Evolutionary conservation across 768 basidiomycete genomes (phyloP).

Genomic region (Hirschioporus abietinus): DNA sequence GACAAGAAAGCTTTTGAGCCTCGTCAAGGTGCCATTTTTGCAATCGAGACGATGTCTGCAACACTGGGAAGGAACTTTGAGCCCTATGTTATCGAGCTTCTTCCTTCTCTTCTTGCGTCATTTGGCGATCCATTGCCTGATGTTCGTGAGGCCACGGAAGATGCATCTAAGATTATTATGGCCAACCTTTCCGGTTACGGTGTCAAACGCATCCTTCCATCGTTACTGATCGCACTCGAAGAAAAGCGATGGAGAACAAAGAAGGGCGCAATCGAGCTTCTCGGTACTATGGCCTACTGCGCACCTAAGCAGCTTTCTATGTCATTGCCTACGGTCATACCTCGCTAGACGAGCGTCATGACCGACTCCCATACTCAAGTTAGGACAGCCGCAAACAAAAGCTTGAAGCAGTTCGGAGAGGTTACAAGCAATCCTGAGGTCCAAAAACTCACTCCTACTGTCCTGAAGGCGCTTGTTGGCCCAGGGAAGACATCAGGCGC

Average conservation of each 20-base stretch:
- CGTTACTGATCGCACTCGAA: conserved; percentile 83
- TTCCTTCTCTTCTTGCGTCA: conserved; percentile 75
- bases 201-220: conserved; percentile 91
- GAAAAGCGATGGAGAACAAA: conserved; percentile 99
- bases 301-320: conserved; percentile 92
- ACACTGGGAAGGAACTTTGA: conserved; percentile 90
- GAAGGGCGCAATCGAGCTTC: conserved; percentile 91
- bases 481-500: conserved; percentile 87
- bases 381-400: conserved; percentile 85
- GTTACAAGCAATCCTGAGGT: conserved; percentile 98
- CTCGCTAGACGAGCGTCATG: conserved; percentile 87
- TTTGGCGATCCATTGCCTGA: conserved; percentile 86
- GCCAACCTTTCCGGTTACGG: conserved; percentile 90
- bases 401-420: conserved; percentile 96
- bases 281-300: conserved; percentile 99
- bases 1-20: conserved; percentile 87
- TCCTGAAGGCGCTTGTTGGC: conserved; percentile 94
- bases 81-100: conserved; percentile 80
- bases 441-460: conserved; percentile 78
- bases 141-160: conserved; percentile 90
- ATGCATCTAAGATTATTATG: conserved; percentile 93
- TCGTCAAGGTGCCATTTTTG: conserved; percentile 92
- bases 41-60: conserved; percentile 84
- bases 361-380: conserved; percentile 99
- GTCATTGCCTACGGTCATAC: conserved; percentile 94